A percentile compares a stretch with the other conserved stretches of the same genome.
Conservation (phyloP, 1,284 basidiomycete genomes). For the Cutaneotrichosporon cavernicola region DNA sequence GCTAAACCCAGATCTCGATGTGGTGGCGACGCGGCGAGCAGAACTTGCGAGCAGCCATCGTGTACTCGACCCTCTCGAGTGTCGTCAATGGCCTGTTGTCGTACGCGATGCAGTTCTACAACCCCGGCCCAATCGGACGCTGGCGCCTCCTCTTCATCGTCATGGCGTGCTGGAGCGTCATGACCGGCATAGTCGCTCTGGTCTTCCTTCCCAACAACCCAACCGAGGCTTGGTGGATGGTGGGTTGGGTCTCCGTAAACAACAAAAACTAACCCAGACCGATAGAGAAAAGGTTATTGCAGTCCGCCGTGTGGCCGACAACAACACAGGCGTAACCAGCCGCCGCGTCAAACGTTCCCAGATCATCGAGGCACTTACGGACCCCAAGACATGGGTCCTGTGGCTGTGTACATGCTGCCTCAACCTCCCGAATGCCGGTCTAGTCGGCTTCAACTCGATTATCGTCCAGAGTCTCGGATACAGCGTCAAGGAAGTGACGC, state of each 20-base stretch:
- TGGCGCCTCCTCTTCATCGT: constrained; percentile 24
- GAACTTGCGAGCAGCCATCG: constrained; percentile 25
- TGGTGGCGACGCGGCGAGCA: constrained; percentile 33
- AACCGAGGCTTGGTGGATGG: constrained; percentile 31
- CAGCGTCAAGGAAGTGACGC: constrained; percentile 31
- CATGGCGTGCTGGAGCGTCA: constrained; percentile 7
- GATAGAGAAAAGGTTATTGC: constrained; percentile 29
- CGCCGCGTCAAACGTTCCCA: constrained; percentile 20
- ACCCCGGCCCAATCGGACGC: constrained; percentile 16
- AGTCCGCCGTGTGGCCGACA: constrained; percentile 17
- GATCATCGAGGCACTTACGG: constrained; percentile 26
- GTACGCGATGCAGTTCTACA: constrained; percentile 23
- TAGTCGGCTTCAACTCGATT: constrained; percentile 31
- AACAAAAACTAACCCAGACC: constrained; percentile 4
- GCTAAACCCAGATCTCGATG: constrained; percentile 28
- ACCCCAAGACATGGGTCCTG: constrained; percentile 25
- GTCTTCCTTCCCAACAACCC: constrained; percentile 25
- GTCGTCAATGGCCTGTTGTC: constrained; percentile 33
- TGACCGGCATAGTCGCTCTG: constrained; percentile 9
- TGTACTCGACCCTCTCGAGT: constrained; percentile 31
- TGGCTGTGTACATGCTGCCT: constrained; percentile 22
- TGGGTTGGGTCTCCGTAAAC: neutral
- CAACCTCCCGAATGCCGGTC: constrained; percentile 26
- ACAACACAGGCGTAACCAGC: constrained; percentile 31
- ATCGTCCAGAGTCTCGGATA: constrained; percentile 29